A percentile compares a stretch with the other conserved stretches of the same genome.
Conservation (phyloP, 495 filamentous ascomycete species). For the Glarea lozoyensis region DNA sequence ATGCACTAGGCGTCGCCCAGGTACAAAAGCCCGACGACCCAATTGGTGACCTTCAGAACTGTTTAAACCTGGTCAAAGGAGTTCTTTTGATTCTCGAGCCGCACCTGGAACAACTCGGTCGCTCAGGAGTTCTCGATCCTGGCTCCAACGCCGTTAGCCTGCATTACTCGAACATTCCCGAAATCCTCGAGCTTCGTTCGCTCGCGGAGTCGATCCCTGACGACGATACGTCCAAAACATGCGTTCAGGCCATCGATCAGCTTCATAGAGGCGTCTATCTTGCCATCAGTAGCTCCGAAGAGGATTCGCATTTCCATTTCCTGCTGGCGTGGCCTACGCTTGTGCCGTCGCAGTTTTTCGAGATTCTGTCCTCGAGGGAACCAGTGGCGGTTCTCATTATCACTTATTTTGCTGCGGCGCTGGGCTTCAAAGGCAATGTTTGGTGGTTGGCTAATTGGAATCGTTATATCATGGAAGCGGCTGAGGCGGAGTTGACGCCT, state of each 20-base stretch:
- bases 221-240: neutral
- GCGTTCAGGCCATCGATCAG: neutral
- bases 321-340: constrained; percentile 1
- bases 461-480: neutral
- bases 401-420: constrained; percentile 1
- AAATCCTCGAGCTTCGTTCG: neutral
- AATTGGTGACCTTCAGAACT: constrained; percentile 4
- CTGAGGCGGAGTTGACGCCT: neutral
- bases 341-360: neutral
- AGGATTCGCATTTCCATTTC: neutral
- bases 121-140: no score
- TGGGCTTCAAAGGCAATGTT: neutral
- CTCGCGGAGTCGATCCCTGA: neutral
- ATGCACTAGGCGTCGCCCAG: constrained; percentile 26
- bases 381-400: constrained; percentile 1
- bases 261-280: neutral
- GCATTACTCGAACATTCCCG: no score
- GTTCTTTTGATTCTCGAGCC: neutral
- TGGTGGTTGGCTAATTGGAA: constrained; percentile 3
- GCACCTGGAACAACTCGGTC: neutral
- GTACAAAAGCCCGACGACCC: constrained; percentile 20
- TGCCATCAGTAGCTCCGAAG: neutral
- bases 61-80: constrained; percentile 4
- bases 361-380: neutral
- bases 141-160: no score